These are phyloP conservation scores for Populus ilicifolia DNA, from an alignment of 345 rosid species.

Conservation along the genomic window DNA sequence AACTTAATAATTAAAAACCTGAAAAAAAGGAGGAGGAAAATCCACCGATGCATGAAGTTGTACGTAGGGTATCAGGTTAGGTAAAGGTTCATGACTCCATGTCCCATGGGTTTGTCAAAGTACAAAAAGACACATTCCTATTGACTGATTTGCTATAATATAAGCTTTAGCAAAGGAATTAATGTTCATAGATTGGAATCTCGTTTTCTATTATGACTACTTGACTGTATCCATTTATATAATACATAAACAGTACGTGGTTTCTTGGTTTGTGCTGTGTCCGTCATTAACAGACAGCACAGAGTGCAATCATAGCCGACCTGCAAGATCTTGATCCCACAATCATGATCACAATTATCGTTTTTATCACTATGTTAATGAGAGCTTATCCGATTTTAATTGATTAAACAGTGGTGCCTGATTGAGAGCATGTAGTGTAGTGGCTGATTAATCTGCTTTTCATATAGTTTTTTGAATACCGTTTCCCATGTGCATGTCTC, in stretches of 20 bases:
- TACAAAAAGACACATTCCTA: conserved; percentile 30
- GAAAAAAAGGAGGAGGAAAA: conserved; percentile 20
- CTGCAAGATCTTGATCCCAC: conserved; percentile 57
- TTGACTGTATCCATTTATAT: background rate
- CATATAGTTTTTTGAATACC: conserved; percentile 4
- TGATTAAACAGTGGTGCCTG: background rate
- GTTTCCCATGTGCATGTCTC: conserved; percentile 37
- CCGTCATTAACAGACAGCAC: conserved; percentile 46
- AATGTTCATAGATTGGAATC: conserved; percentile 40
- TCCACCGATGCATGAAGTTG: conserved; percentile 2
- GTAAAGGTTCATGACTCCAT: background rate
- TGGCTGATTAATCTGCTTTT: conserved; percentile 19
- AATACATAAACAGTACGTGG: conserved; percentile 12
- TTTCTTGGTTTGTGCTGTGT: conserved; percentile 51
- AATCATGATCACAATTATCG: conserved; percentile 39
- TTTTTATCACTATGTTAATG: conserved; percentile 11
- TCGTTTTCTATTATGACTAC: background rate
- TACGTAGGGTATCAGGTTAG: background rate
- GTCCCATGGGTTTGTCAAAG: conserved; percentile 20
- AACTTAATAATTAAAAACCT: background rate
- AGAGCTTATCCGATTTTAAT: background rate
- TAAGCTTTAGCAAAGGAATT: conserved; percentile 25
- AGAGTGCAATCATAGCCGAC: conserved; percentile 72
- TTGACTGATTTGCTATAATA: conserved; percentile 17
- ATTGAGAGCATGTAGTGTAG: conserved; percentile 3